Evolutionary conservation across 2,329 filamentous ascomycete genomes (phyloP).

Genomic region (Botrytis galanthina): DNA sequence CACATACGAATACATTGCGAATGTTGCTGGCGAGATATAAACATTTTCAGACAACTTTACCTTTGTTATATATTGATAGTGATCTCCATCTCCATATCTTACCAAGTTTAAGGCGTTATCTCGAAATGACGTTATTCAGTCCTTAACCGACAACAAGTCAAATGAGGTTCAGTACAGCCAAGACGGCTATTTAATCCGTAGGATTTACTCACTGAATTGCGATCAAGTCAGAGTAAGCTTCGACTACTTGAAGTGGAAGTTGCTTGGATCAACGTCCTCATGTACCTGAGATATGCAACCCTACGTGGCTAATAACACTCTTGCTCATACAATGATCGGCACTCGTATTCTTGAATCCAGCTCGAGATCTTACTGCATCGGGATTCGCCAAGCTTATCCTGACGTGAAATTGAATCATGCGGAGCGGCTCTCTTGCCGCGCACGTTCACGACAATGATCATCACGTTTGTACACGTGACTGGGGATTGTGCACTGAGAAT

Average conservation of each 20-base stretch:
- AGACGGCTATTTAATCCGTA: not conserved
- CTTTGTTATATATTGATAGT: not conserved
- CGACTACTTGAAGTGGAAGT: not conserved
- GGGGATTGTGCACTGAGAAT: not conserved
- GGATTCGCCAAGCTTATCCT: not conserved
- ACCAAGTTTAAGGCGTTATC: not conserved
- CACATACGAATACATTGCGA: not conserved
- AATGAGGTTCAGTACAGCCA: not conserved
- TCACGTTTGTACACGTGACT: not conserved
- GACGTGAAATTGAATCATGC: not conserved
- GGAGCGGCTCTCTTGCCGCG: not conserved
- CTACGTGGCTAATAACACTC: not conserved
- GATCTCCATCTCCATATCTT: not conserved
- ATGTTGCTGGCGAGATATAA: not conserved
- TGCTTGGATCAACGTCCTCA: not conserved
- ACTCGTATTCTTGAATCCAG: not conserved
- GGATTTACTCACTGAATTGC: not conserved
- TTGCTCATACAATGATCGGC: not conserved
- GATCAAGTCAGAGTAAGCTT: not conserved
- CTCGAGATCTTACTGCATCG: not conserved
- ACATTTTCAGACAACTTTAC: not conserved
- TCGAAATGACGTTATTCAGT: not conserved
- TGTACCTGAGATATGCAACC: not conserved
- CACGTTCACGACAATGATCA: not conserved
- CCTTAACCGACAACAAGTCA: not conserved